Evolutionary conservation across 805 yeast genomes (phyloP).

Genomic region (Yarrowia sp.): DNA sequence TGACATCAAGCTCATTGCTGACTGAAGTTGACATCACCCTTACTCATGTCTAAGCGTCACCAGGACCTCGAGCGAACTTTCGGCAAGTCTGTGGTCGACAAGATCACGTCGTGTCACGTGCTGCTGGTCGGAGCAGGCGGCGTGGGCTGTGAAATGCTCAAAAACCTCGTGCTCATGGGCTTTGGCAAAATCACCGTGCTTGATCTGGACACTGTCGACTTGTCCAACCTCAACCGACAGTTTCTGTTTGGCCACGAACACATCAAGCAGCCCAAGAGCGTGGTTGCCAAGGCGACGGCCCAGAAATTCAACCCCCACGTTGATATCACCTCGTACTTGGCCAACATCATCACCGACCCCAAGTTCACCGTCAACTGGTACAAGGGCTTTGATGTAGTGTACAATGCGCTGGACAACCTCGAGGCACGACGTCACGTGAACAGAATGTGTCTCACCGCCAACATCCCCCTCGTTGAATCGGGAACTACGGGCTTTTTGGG

Average conservation of each 20-base stretch:
- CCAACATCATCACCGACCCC: constrained; percentile 80
- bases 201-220: constrained; percentile 92
- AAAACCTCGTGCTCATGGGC: constrained; percentile 78
- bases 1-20: too few species aligned
- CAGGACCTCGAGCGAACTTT: constrained; percentile 11
- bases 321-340: constrained; percentile 78
- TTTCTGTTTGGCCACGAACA: constrained; percentile 89
- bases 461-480: constrained; percentile 82
- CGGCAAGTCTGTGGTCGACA: not conserved
- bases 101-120: constrained; percentile 52
- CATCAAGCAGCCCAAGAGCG: constrained; percentile 85
- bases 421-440: constrained; percentile 94
- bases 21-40: not conserved
- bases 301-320: constrained; percentile 71
- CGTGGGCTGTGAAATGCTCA: constrained; percentile 89
- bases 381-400: constrained; percentile 74
- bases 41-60: not conserved
- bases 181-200: constrained; percentile 85
- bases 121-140: constrained; percentile 93
- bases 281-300: constrained; percentile 86
- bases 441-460: constrained; percentile 73
- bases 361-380: constrained; percentile 81
- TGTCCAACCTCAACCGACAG: constrained; percentile 91
- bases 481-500: constrained; percentile 97
- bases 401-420: constrained; percentile 92